Base-by-base conservation (phyloP, 345 rosid species). In the Geranium brycei region DNA sequence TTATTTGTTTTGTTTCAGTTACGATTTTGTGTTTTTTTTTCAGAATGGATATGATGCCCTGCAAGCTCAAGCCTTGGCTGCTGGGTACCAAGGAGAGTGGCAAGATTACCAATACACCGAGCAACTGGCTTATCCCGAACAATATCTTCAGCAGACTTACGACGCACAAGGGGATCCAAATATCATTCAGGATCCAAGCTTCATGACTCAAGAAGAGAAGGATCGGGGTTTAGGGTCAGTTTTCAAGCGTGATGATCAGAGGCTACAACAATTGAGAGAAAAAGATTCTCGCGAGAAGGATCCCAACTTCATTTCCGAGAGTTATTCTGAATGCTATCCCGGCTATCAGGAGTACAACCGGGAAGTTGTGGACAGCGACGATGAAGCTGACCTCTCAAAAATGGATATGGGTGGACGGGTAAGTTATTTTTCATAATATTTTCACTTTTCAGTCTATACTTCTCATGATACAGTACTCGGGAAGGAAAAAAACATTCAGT, bases 391-490 rank as follows among this genome's bases (percentile, higher is more conserved):
- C 76, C 75, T 92, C 72, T 81, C 97, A 13, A 92, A 92, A 70
- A 92, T 92, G 98, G 98, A 92, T 75, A 89, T 87, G 98, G 98
- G 97, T 61, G 98, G 98, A 67, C 86, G 91, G 77, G 98, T 89
- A 79, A 76, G 86, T 68, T 40, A 47, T 56, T 62, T 67, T 6
- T 47, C 53, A 47, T 47, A 13, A 47, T 8, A 13, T 38, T 38
- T 47, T 13, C 41, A 35, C 41, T 35, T 35, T 35, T 7, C 10
- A 35, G 53, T 47, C 15, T 47, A 8, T 47, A 47, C 15, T 8
- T 8, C 3, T 8, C 53, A 47, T 11, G 3, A 47, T 3, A 47
- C 15, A 47, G 13, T 47, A 6, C 13, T 47, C 53, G 11, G 12
- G 11, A 47, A 47, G 47, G 47, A 13, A 6, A 6, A 47, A 47